Conservation (phyloP, 768 basidiomycete species). For the Mycena galericulata region DNA sequence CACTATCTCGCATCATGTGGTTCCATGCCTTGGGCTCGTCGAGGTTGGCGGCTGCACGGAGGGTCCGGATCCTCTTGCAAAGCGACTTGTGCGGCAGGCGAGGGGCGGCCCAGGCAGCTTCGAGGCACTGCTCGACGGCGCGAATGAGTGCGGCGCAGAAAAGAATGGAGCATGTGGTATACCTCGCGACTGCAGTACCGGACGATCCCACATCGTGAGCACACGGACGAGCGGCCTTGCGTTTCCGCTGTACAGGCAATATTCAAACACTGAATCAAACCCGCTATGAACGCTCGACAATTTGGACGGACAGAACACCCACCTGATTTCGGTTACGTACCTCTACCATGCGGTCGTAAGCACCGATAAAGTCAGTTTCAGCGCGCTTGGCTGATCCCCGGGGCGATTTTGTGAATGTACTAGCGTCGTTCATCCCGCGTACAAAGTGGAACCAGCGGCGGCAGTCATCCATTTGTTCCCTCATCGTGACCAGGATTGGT, state of each 20-base stretch:
- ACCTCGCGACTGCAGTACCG: slow-evolving; percentile 18
- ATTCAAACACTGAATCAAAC: slow-evolving; percentile 11
- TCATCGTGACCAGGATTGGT: background rate
- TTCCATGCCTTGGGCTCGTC: slow-evolving; percentile 9
- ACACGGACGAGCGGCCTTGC: slow-evolving; percentile 6
- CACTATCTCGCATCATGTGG: slow-evolving; percentile 17
- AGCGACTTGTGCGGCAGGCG: slow-evolving; percentile 16
- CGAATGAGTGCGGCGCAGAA: slow-evolving; percentile 3
- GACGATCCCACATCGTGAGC: slow-evolving; percentile 16
- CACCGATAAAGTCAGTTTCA: background rate
- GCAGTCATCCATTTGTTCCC: slow-evolving; percentile 6
- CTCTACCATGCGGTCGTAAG: slow-evolving; percentile 13
- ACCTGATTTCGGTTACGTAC: slow-evolving; percentile 22
- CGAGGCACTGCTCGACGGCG: slow-evolving; percentile 9
- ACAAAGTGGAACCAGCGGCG: slow-evolving; percentile 14
- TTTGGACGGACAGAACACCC: slow-evolving; percentile 1
- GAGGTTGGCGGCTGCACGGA: slow-evolving; percentile 9
- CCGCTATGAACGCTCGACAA: background rate
- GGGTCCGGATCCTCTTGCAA: slow-evolving; percentile 15
- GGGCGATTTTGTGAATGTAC: slow-evolving; percentile 2
- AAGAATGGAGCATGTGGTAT: background rate
- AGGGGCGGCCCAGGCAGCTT: slow-evolving; percentile 17
- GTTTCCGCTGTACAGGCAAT: slow-evolving; percentile 8
- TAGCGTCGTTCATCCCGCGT: slow-evolving; percentile 1
- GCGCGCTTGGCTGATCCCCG: background rate